Base-by-base conservation (phyloP, 768 basidiomycete genomes). In the Clathrus columnatus region DNA sequence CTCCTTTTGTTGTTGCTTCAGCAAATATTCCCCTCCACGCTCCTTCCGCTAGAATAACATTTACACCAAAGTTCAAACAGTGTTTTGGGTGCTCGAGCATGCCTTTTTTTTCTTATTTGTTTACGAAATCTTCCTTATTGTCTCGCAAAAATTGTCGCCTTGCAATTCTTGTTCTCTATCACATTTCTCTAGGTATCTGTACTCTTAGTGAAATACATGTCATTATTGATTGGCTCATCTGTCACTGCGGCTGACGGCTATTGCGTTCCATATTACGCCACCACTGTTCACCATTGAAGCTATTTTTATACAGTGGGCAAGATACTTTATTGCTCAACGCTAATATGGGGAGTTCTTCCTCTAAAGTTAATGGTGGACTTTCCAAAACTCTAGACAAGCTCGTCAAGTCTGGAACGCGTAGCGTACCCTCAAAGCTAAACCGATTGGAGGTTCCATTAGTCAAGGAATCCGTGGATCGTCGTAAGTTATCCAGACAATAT, bases 101-200 rank as follows among this genome's bases (percentile, higher is more conserved):
- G n/a, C 36, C 48, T 45, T 44, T 55, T 44, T 10, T 18, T 21
- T 46, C 54, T 44, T 48, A 48, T 55, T 36, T 36, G 36, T 36
- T 36, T 14, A 36, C 36, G 36, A n/a, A n/a, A 14, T 36, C 36
- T 36, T 14, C 48, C 29, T 36, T 47, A 18, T 28, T 55, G 26
- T 24, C 54, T 41, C 28, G 24, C 54, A 48, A 55, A 53, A 55
- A 10, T 26, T 24, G 42, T 45, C 36, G 36, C 36, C 36, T 36
- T 36, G 17, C 43, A 21, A 47, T 48, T 55, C 44, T 55, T 55
- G 54, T 55, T 55, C n/a, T 55, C 46, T 48, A 47, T 55, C 42
- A 43, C 42, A 11, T 44, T 54, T 41, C 41, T 54, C 17, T 43
- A 46, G 48, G 27, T 55, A 55, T 55, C 48, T 55, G 54, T 55